Evolutionary conservation across 768 basidiomycete genomes (phyloP).

Genomic region (Tricholoma flavovirens): DNA sequence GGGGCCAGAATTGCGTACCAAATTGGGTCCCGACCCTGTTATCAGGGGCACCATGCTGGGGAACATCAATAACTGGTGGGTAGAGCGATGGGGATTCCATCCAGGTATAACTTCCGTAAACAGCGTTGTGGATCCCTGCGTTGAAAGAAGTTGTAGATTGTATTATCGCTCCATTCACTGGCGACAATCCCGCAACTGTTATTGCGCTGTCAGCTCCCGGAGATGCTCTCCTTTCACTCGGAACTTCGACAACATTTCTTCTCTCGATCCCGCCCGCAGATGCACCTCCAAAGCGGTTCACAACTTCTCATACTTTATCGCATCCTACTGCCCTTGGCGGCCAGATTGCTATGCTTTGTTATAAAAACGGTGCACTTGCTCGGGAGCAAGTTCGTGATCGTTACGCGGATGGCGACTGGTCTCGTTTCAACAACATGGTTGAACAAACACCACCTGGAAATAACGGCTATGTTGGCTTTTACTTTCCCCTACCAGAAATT

Average conservation of each 20-base stretch:
- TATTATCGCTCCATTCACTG: slow-evolving; percentile 77
- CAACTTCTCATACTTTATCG: slow-evolving; percentile 68
- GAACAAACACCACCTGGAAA: slow-evolving; percentile 50
- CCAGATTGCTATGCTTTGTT: slow-evolving; percentile 88
- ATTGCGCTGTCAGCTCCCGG: slow-evolving; percentile 68
- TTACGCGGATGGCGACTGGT: slow-evolving; percentile 60
- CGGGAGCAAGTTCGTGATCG: slow-evolving; percentile 71
- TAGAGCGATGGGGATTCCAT: slow-evolving; percentile 68
- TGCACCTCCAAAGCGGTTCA: slow-evolving; percentile 61
- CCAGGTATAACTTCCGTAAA: slow-evolving; percentile 36
- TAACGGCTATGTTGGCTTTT: slow-evolving; percentile 60
- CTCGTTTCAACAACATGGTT: slow-evolving; percentile 61
- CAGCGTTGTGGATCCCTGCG: not conserved
- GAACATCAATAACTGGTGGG: slow-evolving; percentile 63
- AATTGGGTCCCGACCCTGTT: slow-evolving; percentile 76
- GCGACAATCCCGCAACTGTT: slow-evolving; percentile 86
- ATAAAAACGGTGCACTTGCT: slow-evolving; percentile 83
- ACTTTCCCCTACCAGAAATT: slow-evolving; percentile 83
- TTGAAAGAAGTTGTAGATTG: slow-evolving; percentile 45
- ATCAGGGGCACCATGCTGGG: slow-evolving; percentile 65
- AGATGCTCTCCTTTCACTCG: slow-evolving; percentile 80
- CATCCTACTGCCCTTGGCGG: slow-evolving; percentile 57
- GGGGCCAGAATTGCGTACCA: slow-evolving; percentile 56
- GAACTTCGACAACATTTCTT: slow-evolving; percentile 84
- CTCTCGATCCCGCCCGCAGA: slow-evolving; percentile 67